These are phyloP conservation scores for Coemansia sp. DNA, from an alignment of 192 early-diverging fungal species.

Conservation along the genomic window DNA sequence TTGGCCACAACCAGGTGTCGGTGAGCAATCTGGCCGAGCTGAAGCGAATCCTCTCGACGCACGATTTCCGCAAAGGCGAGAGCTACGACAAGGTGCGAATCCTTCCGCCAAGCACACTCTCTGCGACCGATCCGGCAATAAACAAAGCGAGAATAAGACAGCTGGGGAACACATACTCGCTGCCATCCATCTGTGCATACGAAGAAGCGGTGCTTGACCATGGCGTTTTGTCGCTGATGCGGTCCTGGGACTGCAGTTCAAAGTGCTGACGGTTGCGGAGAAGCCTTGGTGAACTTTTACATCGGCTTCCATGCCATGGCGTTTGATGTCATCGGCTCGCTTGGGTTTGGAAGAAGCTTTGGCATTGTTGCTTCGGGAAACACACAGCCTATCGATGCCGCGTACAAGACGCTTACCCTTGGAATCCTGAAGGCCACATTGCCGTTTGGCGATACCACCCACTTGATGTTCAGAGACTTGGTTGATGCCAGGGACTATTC, in stretches of 20 bases:
- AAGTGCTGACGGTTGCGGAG: no score
- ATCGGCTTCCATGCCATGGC: conserved; percentile 32
- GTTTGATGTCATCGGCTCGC: conserved; percentile 37
- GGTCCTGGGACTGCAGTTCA: conserved; percentile 41
- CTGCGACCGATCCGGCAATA: conserved; percentile 34
- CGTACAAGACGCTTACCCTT: conserved; percentile 17
- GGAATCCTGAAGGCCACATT: conserved; percentile 10
- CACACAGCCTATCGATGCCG: conserved; percentile 15
- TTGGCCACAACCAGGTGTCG: conserved; percentile 36
- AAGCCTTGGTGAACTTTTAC: conserved; percentile 30
- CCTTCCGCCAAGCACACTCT: conserved; percentile 24
- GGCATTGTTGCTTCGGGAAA: conserved; percentile 9
- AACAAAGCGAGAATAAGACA: conserved; percentile 35
- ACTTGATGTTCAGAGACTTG: conserved; percentile 20
- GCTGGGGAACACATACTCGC: conserved; percentile 26
- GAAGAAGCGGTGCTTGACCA: conserved; percentile 27
- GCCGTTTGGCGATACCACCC: conserved; percentile 6
- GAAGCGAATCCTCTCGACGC: conserved; percentile 33
- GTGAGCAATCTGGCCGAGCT: conserved; percentile 19
- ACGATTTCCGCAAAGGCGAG: conserved; percentile 34
- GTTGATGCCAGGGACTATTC: conserved; percentile 8
- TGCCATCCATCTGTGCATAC: conserved; percentile 11
- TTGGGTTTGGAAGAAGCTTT: conserved; percentile 45
- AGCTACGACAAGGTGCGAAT: conserved; percentile 27
- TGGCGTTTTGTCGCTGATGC: conserved; percentile 31